These are phyloP conservation scores for Volvariella surrecta DNA, from an alignment of 1,284 basidiomycete genomes.

Conservation along the genomic window DNA sequence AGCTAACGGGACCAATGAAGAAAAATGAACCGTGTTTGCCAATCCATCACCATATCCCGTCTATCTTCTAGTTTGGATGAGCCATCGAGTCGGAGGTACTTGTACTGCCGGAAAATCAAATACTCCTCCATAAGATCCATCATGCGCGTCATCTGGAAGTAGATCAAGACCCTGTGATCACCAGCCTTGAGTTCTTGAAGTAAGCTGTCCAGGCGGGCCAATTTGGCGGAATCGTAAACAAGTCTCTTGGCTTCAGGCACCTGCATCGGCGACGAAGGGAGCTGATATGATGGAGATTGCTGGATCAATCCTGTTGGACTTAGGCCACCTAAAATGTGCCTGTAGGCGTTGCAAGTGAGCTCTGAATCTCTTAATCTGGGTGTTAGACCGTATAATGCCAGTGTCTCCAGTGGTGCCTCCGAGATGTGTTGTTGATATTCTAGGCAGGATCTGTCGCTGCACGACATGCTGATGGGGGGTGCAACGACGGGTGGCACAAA, in stretches of 20 bases:
- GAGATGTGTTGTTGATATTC: conserved; percentile 58
- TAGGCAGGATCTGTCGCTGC: conserved; percentile 73
- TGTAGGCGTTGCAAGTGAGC: conserved; percentile 42
- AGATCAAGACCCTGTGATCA: conserved; percentile 92
- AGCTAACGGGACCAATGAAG: conserved; percentile 4
- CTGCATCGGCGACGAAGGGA: conserved; percentile 82
- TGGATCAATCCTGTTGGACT: conserved; percentile 65
- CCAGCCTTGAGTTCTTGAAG: conserved; percentile 90
- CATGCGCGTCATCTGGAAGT: conserved; percentile 99
- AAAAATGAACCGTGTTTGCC: conserved; percentile 85
- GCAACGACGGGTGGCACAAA: conserved; percentile 80
- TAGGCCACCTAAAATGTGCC: conserved; percentile 51
- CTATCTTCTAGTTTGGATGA: conserved; percentile 94
- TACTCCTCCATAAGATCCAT: conserved; percentile 99
- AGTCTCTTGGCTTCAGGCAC: conserved; percentile 95
- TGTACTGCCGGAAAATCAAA: conserved; percentile 95
- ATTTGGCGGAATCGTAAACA: conserved; percentile 95
- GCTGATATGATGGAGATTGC: conserved; percentile 63
- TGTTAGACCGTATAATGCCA: conserved; percentile 84
- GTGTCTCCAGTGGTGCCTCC: conserved; percentile 63
- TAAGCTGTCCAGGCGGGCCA: conserved; percentile 84
- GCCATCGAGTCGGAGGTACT: conserved; percentile 94
- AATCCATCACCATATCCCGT: conserved; percentile 98
- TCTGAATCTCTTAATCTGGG: conserved; percentile 57
- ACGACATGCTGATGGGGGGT: conserved; percentile 71